These are phyloP conservation scores for Geosmithia putterillii DNA, from an alignment of 2,329 filamentous ascomycete genomes.

Conservation along the genomic window DNA sequence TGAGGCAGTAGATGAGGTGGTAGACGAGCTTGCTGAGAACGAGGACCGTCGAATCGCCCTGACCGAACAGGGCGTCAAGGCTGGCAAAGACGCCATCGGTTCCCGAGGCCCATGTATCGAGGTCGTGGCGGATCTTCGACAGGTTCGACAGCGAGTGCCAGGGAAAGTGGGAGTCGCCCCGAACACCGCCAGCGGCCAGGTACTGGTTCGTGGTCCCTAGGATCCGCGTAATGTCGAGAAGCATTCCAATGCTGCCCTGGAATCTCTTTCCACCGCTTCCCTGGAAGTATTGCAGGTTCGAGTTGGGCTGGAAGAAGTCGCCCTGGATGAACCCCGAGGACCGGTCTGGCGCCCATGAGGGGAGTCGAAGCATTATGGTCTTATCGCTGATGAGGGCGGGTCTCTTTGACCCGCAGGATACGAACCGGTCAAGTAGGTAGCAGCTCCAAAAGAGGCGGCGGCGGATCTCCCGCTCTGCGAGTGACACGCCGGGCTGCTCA, in stretches of 20 bases:
- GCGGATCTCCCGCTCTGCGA: slow-evolving; percentile 62
- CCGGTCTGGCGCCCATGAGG: slow-evolving; percentile 57
- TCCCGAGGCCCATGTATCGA: slow-evolving; percentile 75
- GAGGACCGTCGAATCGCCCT: slow-evolving; percentile 64
- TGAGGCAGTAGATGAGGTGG: slow-evolving; percentile 74
- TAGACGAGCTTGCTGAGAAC: slow-evolving; percentile 80
- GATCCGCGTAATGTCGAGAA: slow-evolving; percentile 75
- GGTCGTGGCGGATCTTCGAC: slow-evolving; percentile 73
- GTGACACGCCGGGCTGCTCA: slow-evolving; percentile 44
- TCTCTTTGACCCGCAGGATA: slow-evolving; percentile 68
- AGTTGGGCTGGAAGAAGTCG: slow-evolving; percentile 68
- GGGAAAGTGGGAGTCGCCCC: slow-evolving; percentile 81
- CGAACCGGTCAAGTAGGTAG: slow-evolving; percentile 77
- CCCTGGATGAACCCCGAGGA: slow-evolving; percentile 55
- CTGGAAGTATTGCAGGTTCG: slow-evolving; percentile 63
- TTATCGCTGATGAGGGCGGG: slow-evolving; percentile 72
- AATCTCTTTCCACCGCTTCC: slow-evolving; percentile 56
- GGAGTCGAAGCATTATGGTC: slow-evolving; percentile 61
- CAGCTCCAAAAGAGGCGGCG: slow-evolving; percentile 82
- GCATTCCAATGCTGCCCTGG: slow-evolving; percentile 66
- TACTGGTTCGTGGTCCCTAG: slow-evolving; percentile 76
- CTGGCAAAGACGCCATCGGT: slow-evolving; percentile 71
- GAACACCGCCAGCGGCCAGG: slow-evolving; percentile 72
- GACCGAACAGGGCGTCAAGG: slow-evolving; percentile 62
- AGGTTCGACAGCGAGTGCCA: slow-evolving; percentile 81